Conservation (phyloP, 1,139 yeast species). For the Sugiyamaella xylanicola region DNA sequence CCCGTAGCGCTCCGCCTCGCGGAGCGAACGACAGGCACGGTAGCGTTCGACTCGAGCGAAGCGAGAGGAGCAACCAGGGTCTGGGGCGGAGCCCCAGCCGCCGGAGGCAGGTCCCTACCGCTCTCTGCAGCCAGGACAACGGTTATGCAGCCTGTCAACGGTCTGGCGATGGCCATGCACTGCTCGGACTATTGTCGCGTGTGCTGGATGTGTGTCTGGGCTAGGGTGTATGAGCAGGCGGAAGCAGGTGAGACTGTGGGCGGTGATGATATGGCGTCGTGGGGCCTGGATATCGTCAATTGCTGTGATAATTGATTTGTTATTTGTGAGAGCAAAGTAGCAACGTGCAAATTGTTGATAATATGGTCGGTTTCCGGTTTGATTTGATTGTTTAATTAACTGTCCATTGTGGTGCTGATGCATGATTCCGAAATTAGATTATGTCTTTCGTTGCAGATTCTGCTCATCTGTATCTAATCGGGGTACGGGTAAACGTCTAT, state of each 20-base stretch:
- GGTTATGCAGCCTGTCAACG: conserved; percentile 4
- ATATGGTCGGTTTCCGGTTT: not conserved
- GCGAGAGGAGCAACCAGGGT: too few species aligned
- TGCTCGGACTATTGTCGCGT: not conserved
- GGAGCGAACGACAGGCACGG: too few species aligned
- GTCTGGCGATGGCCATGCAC: conserved; percentile 1
- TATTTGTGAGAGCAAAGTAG: not conserved
- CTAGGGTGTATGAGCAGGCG: too few species aligned
- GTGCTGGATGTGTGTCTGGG: not conserved
- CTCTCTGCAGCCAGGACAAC: not conserved
- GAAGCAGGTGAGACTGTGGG: too few species aligned
- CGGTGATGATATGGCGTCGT: too few species aligned
- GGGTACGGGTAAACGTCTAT: not conserved
- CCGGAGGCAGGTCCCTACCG: too few species aligned
- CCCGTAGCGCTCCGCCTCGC: too few species aligned
- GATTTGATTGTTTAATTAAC: not conserved
- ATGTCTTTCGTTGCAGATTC: not conserved
- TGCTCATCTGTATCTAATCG: not conserved
- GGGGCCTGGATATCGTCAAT: too few species aligned
- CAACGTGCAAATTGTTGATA: too few species aligned
- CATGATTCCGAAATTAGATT: not conserved
- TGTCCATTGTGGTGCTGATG: not conserved
- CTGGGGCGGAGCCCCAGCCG: not conserved
- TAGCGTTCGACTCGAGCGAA: too few species aligned
- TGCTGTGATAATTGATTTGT: too few species aligned